Evolutionary conservation across 441 rosid genomes (phyloP).

Genomic region (Flueggea neowawraea): DNA sequence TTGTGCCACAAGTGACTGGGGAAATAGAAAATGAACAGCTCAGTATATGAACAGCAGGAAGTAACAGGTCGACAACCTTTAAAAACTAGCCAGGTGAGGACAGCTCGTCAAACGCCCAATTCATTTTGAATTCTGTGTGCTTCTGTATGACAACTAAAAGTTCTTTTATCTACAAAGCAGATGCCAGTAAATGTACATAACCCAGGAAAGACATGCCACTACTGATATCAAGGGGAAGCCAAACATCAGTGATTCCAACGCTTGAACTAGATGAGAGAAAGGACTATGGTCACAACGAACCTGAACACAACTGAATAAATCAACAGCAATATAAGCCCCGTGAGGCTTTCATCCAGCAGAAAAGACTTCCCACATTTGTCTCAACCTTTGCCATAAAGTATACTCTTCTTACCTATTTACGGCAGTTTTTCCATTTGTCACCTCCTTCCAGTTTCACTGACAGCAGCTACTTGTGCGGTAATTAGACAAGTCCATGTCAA

Average conservation of each 20-base stretch:
- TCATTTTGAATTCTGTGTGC: too few relatives aligned
- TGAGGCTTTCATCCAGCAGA: conserved; percentile 15
- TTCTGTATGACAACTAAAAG: too few relatives aligned
- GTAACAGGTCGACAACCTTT: too few relatives aligned
- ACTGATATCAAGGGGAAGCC: conserved; percentile 5
- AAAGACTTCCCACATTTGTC: background rate
- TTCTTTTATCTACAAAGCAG: too few relatives aligned
- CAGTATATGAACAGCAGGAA: too few relatives aligned
- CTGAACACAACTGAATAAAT: background rate
- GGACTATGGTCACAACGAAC: conserved; percentile 7
- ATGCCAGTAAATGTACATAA: too few relatives aligned
- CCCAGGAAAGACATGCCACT: background rate
- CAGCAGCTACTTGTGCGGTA: conserved; percentile 77
- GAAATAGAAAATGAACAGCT: too few relatives aligned
- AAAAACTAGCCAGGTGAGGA: too few relatives aligned
- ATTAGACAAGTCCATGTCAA: conserved; percentile 81
- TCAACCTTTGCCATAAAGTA: background rate
- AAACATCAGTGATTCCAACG: conserved; percentile 10
- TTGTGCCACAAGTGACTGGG: too few relatives aligned
- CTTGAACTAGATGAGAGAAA: conserved; percentile 10
- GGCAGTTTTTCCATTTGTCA: conserved; percentile 31
- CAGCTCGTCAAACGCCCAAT: too few relatives aligned
- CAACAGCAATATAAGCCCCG: conserved; percentile 7
- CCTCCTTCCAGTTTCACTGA: conserved; percentile 50
- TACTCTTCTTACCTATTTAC: conserved; percentile 20